phyloP scores from a whole-genome alignment of 139 green algal species.

The Eudorina sp. region DNA sequence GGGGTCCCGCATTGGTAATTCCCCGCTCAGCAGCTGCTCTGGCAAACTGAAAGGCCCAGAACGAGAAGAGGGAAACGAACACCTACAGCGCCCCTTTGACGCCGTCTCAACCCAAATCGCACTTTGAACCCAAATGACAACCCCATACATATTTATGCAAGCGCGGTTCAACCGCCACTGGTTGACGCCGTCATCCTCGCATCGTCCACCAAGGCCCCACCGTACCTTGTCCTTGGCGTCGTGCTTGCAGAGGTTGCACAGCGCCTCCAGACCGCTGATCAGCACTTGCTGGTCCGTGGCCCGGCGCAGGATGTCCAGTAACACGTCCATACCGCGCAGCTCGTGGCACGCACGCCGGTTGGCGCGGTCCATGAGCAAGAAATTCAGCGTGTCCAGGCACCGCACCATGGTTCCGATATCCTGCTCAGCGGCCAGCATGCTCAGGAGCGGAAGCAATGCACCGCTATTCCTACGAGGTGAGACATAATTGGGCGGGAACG shows the following conservation, averaged over 20 bases:
- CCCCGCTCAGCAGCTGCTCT: too few species aligned
- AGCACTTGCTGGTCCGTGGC: slow-evolving; percentile 38
- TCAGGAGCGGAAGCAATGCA: slow-evolving; percentile 39
- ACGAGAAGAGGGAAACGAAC: too few species aligned
- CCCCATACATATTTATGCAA: too few species aligned
- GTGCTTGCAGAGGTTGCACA: slow-evolving; percentile 29
- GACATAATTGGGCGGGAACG: not conserved
- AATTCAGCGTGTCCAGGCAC: slow-evolving; percentile 39
- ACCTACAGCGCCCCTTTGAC: too few species aligned
- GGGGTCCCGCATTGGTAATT: too few species aligned
- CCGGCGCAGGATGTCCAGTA: slow-evolving; percentile 42
- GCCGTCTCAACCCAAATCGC: too few species aligned
- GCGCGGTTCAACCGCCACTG: too few species aligned
- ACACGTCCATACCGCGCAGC: slow-evolving; percentile 30
- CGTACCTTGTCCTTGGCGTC: slow-evolving; percentile 54
- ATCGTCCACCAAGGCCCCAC: not conserved
- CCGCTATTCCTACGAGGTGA: slow-evolving; percentile 57
- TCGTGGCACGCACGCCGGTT: slow-evolving; percentile 45
- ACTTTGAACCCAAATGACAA: too few species aligned
- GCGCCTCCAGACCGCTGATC: slow-evolving; percentile 15
- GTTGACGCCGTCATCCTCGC: too few species aligned
- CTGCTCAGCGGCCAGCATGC: slow-evolving; percentile 37
- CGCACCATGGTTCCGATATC: not conserved
- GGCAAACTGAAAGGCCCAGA: too few species aligned
- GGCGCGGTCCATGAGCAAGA: slow-evolving; percentile 50